Percentiles rank a stretch among this genome's conserved stretches.
phyloP scores from a whole-genome alignment of 371 early-diverging fungal species.

The Mucor mucedo region DNA sequence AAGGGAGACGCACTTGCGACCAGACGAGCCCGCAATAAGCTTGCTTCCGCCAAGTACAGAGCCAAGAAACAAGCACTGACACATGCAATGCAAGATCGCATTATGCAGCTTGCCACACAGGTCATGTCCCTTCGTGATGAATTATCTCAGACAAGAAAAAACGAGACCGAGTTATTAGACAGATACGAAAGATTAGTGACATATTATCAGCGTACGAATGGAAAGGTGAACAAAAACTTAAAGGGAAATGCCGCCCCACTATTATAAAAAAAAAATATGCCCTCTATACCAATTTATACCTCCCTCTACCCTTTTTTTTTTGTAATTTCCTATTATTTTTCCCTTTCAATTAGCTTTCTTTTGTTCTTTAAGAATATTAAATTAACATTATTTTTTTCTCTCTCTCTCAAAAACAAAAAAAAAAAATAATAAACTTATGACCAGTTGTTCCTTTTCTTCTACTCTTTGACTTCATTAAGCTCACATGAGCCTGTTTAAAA shows the following conservation, averaged over 20 bases:
- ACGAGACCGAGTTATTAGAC: constrained; percentile 5
- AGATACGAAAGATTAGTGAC: constrained; percentile 14
- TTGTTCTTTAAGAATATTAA: too few relatives aligned
- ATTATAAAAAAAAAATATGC: neutral
- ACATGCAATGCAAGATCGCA: constrained; percentile 27
- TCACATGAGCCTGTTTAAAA: too few relatives aligned
- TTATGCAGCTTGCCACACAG: constrained; percentile 30
- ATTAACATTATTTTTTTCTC: too few relatives aligned
- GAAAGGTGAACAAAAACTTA: neutral
- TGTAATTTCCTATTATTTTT: too few relatives aligned
- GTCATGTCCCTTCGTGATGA: constrained; percentile 19
- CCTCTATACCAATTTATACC: too few relatives aligned
- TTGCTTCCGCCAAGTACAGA: constrained; percentile 69
- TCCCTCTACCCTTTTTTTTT: too few relatives aligned
- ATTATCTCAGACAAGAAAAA: constrained; percentile 13
- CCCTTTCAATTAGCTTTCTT: too few relatives aligned
- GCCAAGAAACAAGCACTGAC: constrained; percentile 55
- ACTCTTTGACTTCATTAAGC: too few relatives aligned
- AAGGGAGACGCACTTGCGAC: constrained; percentile 8
- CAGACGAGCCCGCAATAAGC: constrained; percentile 67
- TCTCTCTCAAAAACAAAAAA: too few relatives aligned
- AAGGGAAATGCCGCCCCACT: neutral
- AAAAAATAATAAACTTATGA: too few relatives aligned
- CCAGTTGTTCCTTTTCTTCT: too few relatives aligned
- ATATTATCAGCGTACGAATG: neutral